Evolutionary conservation across 2,329 filamentous ascomycete genomes (phyloP).

Genomic region (Huntiella savannae): DNA sequence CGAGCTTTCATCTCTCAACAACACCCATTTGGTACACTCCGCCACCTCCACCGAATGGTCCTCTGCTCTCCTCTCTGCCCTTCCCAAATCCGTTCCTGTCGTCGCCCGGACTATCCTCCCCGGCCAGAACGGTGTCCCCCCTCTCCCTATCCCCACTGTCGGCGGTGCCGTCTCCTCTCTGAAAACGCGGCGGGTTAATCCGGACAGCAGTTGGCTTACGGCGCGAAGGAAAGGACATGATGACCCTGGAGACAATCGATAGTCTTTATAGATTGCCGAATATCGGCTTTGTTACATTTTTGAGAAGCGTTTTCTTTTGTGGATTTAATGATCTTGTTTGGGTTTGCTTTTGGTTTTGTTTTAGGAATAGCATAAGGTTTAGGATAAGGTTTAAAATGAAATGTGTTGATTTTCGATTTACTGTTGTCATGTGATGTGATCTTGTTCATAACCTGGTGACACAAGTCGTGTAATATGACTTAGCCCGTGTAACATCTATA

Average conservation of each 20-base stretch:
- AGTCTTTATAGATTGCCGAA: too few relatives aligned
- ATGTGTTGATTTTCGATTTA: too few relatives aligned
- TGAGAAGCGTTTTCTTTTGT: too few relatives aligned
- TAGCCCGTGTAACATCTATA: too few relatives aligned
- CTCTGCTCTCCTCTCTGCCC: constrained; percentile 1
- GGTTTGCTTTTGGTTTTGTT: not conserved
- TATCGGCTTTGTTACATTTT: too few relatives aligned
- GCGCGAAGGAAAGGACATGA: not conserved
- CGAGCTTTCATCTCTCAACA: constrained; percentile 10
- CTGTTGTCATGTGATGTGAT: too few relatives aligned
- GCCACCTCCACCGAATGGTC: constrained; percentile 15
- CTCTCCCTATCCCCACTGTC: not conserved
- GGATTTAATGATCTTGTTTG: not conserved
- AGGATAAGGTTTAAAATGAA: too few relatives aligned
- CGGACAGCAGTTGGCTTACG: not conserved
- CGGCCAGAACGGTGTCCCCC: not conserved
- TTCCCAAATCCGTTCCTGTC: not conserved
- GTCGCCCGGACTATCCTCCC: not conserved
- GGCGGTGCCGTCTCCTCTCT: not conserved
- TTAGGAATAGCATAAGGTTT: not conserved
- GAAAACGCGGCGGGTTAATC: not conserved
- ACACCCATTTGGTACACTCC: constrained; percentile 9
- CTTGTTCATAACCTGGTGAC: too few relatives aligned
- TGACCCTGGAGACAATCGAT: too few relatives aligned
- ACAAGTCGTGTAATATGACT: too few relatives aligned